Evolutionary conservation across 1,284 basidiomycete species (phyloP), one percentile per base, ranked within the genome.

Genomic region (Leccinum insolens): DNA sequence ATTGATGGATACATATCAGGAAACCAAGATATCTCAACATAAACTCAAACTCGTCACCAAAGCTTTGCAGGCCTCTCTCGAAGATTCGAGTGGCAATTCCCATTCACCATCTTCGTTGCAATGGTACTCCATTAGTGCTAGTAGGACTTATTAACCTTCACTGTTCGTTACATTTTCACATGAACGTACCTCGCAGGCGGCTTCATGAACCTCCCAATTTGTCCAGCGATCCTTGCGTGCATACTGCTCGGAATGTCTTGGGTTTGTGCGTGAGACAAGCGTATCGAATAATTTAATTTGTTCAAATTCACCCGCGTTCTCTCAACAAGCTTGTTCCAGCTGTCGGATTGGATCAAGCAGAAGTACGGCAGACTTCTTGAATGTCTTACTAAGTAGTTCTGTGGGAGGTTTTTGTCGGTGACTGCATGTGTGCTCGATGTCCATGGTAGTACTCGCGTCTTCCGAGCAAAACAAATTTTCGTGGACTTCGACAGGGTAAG

Each of bases 121-220:
- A 79, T 98, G 95, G 77, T 98, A 98, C 80, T 99, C 97, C 89
- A 97, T 95, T 74, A 97, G 79, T 0, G 98, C 98, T 94, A 77
- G 67, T 61, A 67, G 69, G 52, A 61, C 25, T 63, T 7, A 62
- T 78, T 57, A 65, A 69, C 41, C 22, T 39, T 46, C 15, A n/a
- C 61, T 49, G 62, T 55, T 62, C 28, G 41, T 61, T 41, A 70
- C 62, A 64, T 28, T 58, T 44, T 66, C 59, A 28, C 31, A 64
- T 67, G 31, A 55, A 79, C 90, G 61, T 72, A 95, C 94, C 94
- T 64, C 37, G 37, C 37, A 37, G 37, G 93, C 90, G 55, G 95
- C 94, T 79, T 99, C 96, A 75, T 93, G 98, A 0, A 96, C 91
- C 76, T 96, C 93, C 96, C 97, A 99, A 12, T 94, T 89, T 22